These are phyloP conservation scores for Bipolaris victoriae DNA, from an alignment of 2,329 filamentous ascomycete genomes.

Conservation along the genomic window DNA sequence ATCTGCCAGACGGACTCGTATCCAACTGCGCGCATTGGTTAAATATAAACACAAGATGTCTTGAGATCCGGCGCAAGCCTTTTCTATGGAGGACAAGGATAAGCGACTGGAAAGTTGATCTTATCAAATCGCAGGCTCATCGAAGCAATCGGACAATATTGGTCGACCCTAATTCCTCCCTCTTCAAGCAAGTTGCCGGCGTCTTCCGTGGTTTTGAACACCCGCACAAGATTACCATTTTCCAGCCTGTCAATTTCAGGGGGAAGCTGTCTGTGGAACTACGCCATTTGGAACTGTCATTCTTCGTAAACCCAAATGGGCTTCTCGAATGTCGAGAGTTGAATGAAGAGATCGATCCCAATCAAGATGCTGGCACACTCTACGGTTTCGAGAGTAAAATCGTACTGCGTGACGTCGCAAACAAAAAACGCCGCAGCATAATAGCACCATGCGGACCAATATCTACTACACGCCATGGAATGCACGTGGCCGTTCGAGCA, in stretches of 20 bases:
- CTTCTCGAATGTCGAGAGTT: slow-evolving; percentile 59
- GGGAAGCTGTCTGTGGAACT: slow-evolving; percentile 55
- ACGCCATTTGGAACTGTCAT: slow-evolving; percentile 58
- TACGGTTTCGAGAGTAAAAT: slow-evolving; percentile 65
- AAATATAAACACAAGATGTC: slow-evolving; percentile 49
- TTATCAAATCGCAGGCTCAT: slow-evolving; percentile 33
- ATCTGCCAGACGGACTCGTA: slow-evolving; percentile 59
- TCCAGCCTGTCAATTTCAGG: slow-evolving; percentile 47
- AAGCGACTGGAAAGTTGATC: slow-evolving; percentile 50
- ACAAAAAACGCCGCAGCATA: slow-evolving; percentile 54
- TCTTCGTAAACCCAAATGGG: slow-evolving; percentile 54
- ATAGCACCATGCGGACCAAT: slow-evolving; percentile 58
- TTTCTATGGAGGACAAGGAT: slow-evolving; percentile 47
- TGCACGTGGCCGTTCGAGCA: slow-evolving; percentile 53
- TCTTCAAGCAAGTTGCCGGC: slow-evolving; percentile 49
- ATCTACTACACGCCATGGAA: slow-evolving; percentile 36
- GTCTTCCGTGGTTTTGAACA: slow-evolving; percentile 60
- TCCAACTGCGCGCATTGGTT: slow-evolving; percentile 65
- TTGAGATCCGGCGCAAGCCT: slow-evolving; percentile 60
- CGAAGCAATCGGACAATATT: slow-evolving; percentile 43
- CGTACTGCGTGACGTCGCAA: slow-evolving; percentile 55
- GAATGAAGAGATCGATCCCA: slow-evolving; percentile 52
- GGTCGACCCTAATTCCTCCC: slow-evolving; percentile 56
- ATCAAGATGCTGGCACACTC: slow-evolving; percentile 65
- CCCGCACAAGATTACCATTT: slow-evolving; percentile 52